A percentile compares a stretch with the other conserved stretches of the same genome.
Evolutionary conservation across 2,329 filamentous ascomycete species (phyloP).

Genomic region (Aspergillus uvarum): DNA sequence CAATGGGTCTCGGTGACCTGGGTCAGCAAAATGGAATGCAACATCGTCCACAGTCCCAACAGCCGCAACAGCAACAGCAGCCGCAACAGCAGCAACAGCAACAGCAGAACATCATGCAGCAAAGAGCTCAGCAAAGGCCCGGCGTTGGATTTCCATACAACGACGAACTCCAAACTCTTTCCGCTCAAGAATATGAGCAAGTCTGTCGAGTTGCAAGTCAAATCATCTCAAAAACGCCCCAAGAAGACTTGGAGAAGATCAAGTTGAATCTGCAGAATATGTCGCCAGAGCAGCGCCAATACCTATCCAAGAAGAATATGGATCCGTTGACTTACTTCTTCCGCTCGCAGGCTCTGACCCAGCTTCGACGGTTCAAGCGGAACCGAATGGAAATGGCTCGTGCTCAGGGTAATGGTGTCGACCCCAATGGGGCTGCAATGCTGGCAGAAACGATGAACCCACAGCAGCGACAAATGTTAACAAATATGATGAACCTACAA

Average conservation of each 20-base stretch:
- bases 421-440: slow-evolving; percentile 35
- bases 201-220: slow-evolving; percentile 50
- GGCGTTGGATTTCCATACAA: slow-evolving; percentile 27
- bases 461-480: slow-evolving; percentile 43
- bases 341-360: slow-evolving; percentile 48
- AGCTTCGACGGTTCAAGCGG: slow-evolving; percentile 40
- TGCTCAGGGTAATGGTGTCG: slow-evolving; percentile 28
- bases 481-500: slow-evolving; percentile 43
- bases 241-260: slow-evolving; percentile 50
- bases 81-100: slow-evolving; percentile 24
- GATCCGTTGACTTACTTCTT: slow-evolving; percentile 54
- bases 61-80: slow-evolving; percentile 28
- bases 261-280: slow-evolving; percentile 47
- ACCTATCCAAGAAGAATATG: slow-evolving; percentile 45
- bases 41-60: slow-evolving; percentile 35
- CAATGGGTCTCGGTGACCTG: slow-evolving; percentile 37
- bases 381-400: slow-evolving; percentile 34
- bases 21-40: slow-evolving; percentile 36
- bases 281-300: slow-evolving; percentile 50
- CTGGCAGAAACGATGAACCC: slow-evolving; percentile 40
- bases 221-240: slow-evolving; percentile 46
- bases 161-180: slow-evolving; percentile 39
- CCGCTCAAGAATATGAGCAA: slow-evolving; percentile 43
- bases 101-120: slow-evolving; percentile 27
- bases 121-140: slow-evolving; percentile 34